Evolutionary conservation across 2,329 filamentous ascomycete species (phyloP).

Genomic region (Stagonosporopsis cucurbitacearum): DNA sequence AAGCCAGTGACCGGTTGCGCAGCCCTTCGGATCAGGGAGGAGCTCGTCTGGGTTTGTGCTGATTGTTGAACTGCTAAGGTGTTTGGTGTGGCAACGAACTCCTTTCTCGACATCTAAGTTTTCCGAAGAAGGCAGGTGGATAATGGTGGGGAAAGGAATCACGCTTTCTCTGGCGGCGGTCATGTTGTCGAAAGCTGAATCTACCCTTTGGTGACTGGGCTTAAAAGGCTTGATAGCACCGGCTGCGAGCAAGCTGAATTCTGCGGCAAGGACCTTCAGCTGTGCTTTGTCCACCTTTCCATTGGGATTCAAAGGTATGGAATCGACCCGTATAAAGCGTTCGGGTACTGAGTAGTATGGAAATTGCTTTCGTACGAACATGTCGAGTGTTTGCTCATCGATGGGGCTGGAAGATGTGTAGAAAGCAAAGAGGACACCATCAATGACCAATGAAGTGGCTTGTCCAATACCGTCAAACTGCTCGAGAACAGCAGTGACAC

Average conservation of each 20-base stretch:
- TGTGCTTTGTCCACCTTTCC: conserved; percentile 63
- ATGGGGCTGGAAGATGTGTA: conserved; percentile 50
- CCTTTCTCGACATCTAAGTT: conserved; percentile 23
- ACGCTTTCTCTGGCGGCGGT: conserved; percentile 11
- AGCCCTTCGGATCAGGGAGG: conserved; percentile 21
- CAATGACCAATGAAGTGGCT: conserved; percentile 57
- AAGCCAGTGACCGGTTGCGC: conserved; percentile 32
- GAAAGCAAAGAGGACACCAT: conserved; percentile 60
- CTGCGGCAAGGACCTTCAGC: conserved; percentile 45
- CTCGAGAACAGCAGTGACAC: conserved; percentile 54
- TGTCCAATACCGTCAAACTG: conserved; percentile 55
- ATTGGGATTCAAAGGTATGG: conserved; percentile 60
- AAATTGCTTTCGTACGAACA: conserved; percentile 53
- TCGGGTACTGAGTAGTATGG: conserved; percentile 64
- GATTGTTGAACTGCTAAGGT: conserved; percentile 19
- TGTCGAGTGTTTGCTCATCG: conserved; percentile 46
- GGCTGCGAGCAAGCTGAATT: conserved; percentile 1
- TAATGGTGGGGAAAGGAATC: conserved; percentile 2
- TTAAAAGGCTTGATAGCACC: conserved; percentile 6
- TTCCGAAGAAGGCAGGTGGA: background rate
- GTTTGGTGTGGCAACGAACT: conserved; percentile 12
- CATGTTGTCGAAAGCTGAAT: conserved; percentile 18
- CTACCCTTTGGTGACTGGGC: conserved; percentile 3
- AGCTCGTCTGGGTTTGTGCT: conserved; percentile 20
- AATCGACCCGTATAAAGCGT: conserved; percentile 52